Percentiles rank a stretch among this genome's conserved stretches.
Evolutionary conservation across 208 protist species (phyloP).

Genomic region (Crithidia mellificae): DNA sequence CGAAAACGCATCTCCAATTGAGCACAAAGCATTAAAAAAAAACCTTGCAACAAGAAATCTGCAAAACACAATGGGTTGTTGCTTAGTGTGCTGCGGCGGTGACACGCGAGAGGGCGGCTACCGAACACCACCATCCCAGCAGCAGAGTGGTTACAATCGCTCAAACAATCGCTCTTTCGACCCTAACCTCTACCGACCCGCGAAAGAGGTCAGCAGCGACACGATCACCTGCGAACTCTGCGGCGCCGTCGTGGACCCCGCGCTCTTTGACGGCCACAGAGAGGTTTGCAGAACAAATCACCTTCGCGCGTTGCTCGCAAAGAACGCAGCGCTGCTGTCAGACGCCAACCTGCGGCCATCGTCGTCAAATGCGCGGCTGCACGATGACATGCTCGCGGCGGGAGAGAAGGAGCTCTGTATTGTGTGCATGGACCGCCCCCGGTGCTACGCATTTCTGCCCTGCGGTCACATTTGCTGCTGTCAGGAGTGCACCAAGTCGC

Average conservation of each 20-base stretch:
- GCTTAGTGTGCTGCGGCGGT: constrained; percentile 24
- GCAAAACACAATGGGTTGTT: constrained; percentile 6
- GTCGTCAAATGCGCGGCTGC: constrained; percentile 12
- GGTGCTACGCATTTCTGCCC: constrained; percentile 80
- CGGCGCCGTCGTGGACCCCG: constrained; percentile 42
- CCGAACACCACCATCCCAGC: constrained; percentile 3
- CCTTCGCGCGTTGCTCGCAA: constrained; percentile 22
- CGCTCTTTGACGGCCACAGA: constrained; percentile 60
- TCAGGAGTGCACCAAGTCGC: constrained; percentile 47
- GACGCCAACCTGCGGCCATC: constrained; percentile 18
- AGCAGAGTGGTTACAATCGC: constrained; percentile 1
- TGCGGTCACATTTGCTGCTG: constrained; percentile 87
- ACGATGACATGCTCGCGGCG: constrained; percentile 10
- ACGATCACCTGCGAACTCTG: constrained; percentile 47
- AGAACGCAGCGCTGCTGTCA: constrained; percentile 26
- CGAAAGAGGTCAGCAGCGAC: neutral
- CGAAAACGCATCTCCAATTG: too few relatives aligned
- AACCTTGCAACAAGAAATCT: too few relatives aligned
- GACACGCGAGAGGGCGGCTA: neutral
- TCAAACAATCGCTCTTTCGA: constrained; percentile 12
- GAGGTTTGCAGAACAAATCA: constrained; percentile 56
- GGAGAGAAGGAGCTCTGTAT: constrained; percentile 72
- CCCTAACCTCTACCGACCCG: neutral
- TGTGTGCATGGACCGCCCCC: constrained; percentile 63
- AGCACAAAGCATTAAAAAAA: too few relatives aligned